Percentiles rank a stretch among this genome's conserved stretches.
Conservation (phyloP, 1,284 basidiomycete genomes). For the Leccinum griseonigrum region DNA sequence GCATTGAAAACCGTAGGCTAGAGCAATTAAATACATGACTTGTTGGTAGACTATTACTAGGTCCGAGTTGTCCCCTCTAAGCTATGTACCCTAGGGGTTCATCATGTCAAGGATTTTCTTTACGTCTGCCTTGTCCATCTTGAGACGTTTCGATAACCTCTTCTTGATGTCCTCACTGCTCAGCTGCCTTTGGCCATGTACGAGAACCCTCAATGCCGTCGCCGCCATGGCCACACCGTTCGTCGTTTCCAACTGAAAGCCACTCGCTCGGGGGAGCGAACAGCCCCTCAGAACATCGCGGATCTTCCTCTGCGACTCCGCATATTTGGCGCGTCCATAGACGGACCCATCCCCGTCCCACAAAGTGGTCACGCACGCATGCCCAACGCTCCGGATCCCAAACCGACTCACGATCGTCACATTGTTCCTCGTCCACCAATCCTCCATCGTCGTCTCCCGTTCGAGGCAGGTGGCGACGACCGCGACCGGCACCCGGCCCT, state of each 20-base stretch:
- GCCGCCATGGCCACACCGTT: not conserved
- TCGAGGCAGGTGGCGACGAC: conserved; percentile 6
- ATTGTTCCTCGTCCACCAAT: conserved; percentile 6
- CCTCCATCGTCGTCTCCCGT: conserved; percentile 3
- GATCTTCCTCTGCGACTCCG: conserved; percentile 3
- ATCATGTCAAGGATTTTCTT: not conserved
- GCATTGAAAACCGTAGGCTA: no score
- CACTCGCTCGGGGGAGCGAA: not conserved
- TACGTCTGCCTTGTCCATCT: not conserved
- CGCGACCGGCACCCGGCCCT: not conserved
- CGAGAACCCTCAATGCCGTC: not conserved
- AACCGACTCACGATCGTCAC: not conserved
- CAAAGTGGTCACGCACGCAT: conserved; percentile 2
- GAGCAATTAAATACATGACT: no score
- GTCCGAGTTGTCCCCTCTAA: not conserved
- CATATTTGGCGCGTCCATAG: not conserved
- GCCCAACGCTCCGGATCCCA: not conserved
- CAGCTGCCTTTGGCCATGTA: not conserved
- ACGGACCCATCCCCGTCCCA: not conserved
- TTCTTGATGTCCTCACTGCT: not conserved
- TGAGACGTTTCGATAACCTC: not conserved
- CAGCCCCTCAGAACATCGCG: not conserved
- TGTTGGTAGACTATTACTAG: no score
- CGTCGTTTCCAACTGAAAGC: not conserved
- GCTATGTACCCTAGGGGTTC: no score